A percentile compares a stretch with the other conserved stretches of the same genome.
These are phyloP conservation scores for Leccinum boreale DNA, from an alignment of 768 basidiomycete genomes.

Conservation along the genomic window DNA sequence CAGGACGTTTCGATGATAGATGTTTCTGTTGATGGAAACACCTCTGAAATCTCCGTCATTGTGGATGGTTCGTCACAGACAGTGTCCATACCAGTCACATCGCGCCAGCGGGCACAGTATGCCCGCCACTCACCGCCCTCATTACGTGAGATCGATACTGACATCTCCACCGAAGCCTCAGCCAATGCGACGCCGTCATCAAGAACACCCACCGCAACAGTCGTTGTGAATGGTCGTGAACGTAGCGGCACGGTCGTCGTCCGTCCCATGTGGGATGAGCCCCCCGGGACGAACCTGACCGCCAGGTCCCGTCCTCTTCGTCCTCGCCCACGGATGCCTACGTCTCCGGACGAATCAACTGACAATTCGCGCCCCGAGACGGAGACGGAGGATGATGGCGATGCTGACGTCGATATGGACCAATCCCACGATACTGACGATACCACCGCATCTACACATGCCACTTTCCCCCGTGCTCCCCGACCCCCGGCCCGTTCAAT, in stretches of 20 bases:
- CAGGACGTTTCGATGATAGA: constrained; percentile 37
- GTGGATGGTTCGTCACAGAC: constrained; percentile 20
- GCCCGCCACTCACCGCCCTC: constrained; percentile 20
- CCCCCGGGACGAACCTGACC: constrained; percentile 16
- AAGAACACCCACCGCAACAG: constrained; percentile 59
- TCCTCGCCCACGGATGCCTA: constrained; percentile 29
- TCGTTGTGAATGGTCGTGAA: constrained; percentile 58
- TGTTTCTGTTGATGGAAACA: constrained; percentile 11
- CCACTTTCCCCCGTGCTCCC: constrained; percentile 31
- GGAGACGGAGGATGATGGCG: constrained; percentile 78
- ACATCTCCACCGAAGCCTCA: constrained; percentile 62
- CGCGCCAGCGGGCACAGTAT: constrained; percentile 17
- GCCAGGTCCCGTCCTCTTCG: constrained; percentile 31
- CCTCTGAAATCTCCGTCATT: constrained; percentile 23
- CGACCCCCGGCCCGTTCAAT: constrained; percentile 30
- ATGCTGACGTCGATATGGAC: constrained; percentile 51
- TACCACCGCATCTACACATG: constrained; percentile 22
- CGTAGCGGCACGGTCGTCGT: constrained; percentile 75
- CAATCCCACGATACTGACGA: constrained; percentile 35
- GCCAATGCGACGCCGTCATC: constrained; percentile 58
- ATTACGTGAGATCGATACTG: constrained; percentile 50
- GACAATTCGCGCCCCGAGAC: constrained; percentile 64
- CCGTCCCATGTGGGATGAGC: constrained; percentile 57
- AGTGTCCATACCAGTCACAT: constrained; percentile 17
- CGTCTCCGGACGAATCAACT: constrained; percentile 42